Conservation (phyloP, 768 basidiomycete species). For the Obba rivulosa region DNA sequence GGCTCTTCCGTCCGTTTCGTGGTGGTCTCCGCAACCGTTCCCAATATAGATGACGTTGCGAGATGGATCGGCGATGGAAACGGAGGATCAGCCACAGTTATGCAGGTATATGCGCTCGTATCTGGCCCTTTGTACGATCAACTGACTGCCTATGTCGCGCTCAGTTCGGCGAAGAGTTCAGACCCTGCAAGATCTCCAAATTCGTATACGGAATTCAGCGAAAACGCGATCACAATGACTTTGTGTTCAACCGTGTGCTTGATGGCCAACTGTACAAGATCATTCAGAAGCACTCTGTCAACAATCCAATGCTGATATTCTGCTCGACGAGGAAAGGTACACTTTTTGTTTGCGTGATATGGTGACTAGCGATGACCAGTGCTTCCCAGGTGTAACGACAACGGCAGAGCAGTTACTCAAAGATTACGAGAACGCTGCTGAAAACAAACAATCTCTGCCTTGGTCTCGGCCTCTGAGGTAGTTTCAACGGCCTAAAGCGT, state of each 20-base stretch:
- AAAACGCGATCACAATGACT: slow-evolving; percentile 66
- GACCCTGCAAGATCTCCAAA: slow-evolving; percentile 76
- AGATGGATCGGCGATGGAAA: slow-evolving; percentile 67
- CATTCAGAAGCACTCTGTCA: slow-evolving; percentile 66
- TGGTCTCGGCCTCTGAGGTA: slow-evolving; percentile 64
- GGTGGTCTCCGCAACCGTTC: slow-evolving; percentile 89
- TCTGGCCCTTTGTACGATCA: too few relatives aligned
- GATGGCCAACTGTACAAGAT: slow-evolving; percentile 68
- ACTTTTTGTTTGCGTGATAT: not conserved
- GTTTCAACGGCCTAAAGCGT: not conserved
- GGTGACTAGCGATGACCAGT: not conserved
- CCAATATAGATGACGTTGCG: slow-evolving; percentile 88
- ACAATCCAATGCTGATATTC: slow-evolving; percentile 87
- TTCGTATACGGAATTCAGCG: slow-evolving; percentile 69
- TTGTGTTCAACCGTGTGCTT: slow-evolving; percentile 63
- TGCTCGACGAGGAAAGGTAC: slow-evolving; percentile 83
- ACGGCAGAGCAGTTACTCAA: slow-evolving; percentile 78
- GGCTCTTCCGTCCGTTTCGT: slow-evolving; percentile 73
- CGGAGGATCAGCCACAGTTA: slow-evolving; percentile 51
- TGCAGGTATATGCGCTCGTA: slow-evolving; percentile 45
- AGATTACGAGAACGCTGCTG: slow-evolving; percentile 56
- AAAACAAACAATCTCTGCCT: slow-evolving; percentile 47
- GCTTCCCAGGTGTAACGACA: slow-evolving; percentile 33
- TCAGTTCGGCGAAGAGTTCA: slow-evolving; percentile 90
- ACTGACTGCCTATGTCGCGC: not conserved